phyloP scores from a whole-genome alignment of 805 yeast genomes.

The Kluyveromyces starmeri region DNA sequence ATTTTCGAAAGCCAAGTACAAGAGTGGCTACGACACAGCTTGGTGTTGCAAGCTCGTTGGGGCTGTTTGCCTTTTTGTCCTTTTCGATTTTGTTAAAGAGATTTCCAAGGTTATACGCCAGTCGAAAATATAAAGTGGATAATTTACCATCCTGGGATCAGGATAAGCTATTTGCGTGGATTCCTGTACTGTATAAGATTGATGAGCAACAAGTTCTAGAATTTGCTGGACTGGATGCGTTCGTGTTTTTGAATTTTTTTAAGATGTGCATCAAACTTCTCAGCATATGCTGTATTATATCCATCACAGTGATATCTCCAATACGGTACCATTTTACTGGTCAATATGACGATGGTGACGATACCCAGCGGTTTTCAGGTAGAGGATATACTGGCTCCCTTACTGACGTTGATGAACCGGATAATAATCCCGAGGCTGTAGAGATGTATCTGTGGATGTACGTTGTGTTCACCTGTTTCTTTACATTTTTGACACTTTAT shows the following conservation, averaged over 20 bases:
- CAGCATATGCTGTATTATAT: conserved; percentile 55
- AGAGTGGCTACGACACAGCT: conserved; percentile 74
- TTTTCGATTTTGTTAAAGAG: conserved; percentile 65
- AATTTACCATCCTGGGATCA: conserved; percentile 29
- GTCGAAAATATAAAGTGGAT: conserved; percentile 41
- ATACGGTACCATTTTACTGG: conserved; percentile 80
- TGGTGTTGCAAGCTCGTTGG: conserved; percentile 58
- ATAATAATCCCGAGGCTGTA: conserved; percentile 33
- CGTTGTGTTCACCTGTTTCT: conserved; percentile 76
- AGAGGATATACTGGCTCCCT: conserved; percentile 7
- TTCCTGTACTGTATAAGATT: conserved; percentile 53
- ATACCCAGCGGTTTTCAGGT: conserved; percentile 10
- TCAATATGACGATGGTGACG: conserved; percentile 53
- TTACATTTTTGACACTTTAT: conserved; percentile 58
- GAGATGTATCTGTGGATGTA: conserved; percentile 70
- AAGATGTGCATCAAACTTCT: conserved; percentile 74
- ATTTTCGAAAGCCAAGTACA: conserved; percentile 31
- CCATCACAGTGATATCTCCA: conserved; percentile 73
- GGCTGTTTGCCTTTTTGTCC: conserved; percentile 53
- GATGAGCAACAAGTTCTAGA: conserved; percentile 72
- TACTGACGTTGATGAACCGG: conserved; percentile 22
- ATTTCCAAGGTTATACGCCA: conserved; percentile 79
- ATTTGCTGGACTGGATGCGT: conserved; percentile 91
- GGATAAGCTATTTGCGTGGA: conserved; percentile 69
- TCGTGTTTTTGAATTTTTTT: conserved; percentile 84